phyloP scores from a whole-genome alignment of 176 grass and related monocot genomes.

The Thalia dealbata region DNA sequence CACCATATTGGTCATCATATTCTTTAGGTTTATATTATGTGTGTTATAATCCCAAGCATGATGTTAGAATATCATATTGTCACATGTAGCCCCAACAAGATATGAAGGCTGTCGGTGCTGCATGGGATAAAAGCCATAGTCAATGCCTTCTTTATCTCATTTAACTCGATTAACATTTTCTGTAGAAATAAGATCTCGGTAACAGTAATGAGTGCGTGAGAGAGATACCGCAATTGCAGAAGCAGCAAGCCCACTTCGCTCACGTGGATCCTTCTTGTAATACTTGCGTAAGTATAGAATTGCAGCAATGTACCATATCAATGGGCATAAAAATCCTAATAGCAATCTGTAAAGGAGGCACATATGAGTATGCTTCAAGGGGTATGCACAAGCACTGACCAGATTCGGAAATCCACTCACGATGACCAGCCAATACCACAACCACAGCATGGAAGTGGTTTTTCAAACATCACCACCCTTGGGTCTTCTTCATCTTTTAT shows the following conservation, averaged over 20 bases:
- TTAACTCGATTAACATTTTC: no score
- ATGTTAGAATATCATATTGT: no score
- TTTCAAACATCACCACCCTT: conserved; percentile 61
- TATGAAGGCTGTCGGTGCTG: no score
- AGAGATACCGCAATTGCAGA: conserved; percentile 56
- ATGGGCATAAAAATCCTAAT: conserved; percentile 80
- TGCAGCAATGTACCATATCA: conserved; percentile 72
- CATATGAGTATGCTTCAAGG: neutral
- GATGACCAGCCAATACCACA: conserved; percentile 95
- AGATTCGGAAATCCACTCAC: conserved; percentile 36
- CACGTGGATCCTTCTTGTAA: conserved; percentile 82
- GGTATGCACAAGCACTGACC: neutral
- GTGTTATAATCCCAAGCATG: no score
- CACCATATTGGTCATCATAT: no score
- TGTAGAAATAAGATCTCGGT: neutral
- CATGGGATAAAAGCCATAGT: no score
- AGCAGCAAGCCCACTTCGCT: conserved; percentile 81
- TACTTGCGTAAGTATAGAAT: conserved; percentile 62
- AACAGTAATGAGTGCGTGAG: neutral
- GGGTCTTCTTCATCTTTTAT: conserved; percentile 87
- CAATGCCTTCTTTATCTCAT: no score
- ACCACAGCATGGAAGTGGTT: conserved; percentile 70
- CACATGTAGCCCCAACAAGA: no score
- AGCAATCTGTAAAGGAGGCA: conserved; percentile 53
- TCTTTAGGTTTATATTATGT: no score